Base-by-base conservation (phyloP, 2,329 filamentous ascomycete genomes). In the Colletotrichum caudatum region DNA sequence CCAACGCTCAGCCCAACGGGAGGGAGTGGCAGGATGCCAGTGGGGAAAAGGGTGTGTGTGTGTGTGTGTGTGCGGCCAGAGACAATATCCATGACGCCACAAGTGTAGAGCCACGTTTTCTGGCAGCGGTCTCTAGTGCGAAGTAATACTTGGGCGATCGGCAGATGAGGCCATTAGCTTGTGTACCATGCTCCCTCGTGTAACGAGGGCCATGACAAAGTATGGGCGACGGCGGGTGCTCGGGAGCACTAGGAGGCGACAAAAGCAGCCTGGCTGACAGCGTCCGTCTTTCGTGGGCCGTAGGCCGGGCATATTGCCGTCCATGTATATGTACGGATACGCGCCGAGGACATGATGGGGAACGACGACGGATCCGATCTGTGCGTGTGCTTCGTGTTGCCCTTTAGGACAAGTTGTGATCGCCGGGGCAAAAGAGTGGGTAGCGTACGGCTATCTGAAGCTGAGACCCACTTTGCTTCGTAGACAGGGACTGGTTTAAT, bases 41-140 rank as follows among this genome's bases (percentile, higher is more conserved):
- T 68, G 58, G 58, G 41, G 64, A 44, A 63, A 62, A 29, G 64
- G 68, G 57, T 39, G 58, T 71, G 64, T 29, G 29, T 39, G 58
- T 71, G 64, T 29, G 29, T 29, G 29, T 29, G 58, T 71, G 64
- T 26, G 51, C 41, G 18, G 41, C 16, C 50, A 71, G 64, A 62
- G 44, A 67, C 68, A 54, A 50, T 35, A 50, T 61, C 37, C 44
- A 71, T 62, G 57, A 35, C 64, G 48, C 29, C 48, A 48, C 48
- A 29, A 29, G 46, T 48, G 53, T 20, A 58, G 50, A 68, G 33
- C 64, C 69, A 71, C 69, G 69, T 71, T 71, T 64, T 71, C 65
- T 69, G 69, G 59, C 65, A 46, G 56, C 65, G 65, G 65, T 39
- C 58, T 60, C 50, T 23, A 29, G 16, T 4, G 3, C 14, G 29